These are phyloP conservation scores for Trichophyton benhamiae DNA, from an alignment of 2,329 filamentous ascomycete genomes.

Conservation along the genomic window DNA sequence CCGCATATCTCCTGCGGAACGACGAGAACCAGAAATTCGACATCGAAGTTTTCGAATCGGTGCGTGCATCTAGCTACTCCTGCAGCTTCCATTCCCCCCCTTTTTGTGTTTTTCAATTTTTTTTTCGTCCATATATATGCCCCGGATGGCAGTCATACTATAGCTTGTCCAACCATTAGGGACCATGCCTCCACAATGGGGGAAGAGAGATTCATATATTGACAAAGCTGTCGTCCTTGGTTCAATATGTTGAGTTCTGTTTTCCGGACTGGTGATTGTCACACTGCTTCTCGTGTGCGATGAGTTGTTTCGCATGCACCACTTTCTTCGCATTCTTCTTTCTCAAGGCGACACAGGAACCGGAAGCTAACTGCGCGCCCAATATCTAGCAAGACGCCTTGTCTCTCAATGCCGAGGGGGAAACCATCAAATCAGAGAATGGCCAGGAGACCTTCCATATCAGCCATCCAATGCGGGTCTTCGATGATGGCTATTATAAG, in stretches of 20 bases:
- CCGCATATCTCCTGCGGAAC: slow-evolving; percentile 33
- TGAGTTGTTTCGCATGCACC: background rate
- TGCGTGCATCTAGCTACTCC: slow-evolving; percentile 15
- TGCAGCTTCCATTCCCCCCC: background rate
- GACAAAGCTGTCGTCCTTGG: background rate
- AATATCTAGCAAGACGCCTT: slow-evolving; percentile 28
- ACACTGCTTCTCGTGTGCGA: background rate
- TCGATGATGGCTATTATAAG: slow-evolving; percentile 42
- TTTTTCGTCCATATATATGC: background rate
- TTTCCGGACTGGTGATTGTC: background rate
- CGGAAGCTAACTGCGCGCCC: background rate
- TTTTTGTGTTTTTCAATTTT: background rate
- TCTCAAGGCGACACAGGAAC: background rate
- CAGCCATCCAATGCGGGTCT: slow-evolving; percentile 42
- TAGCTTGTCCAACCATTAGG: no score
- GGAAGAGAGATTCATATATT: no score
- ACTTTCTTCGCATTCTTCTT: background rate
- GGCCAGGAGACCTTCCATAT: slow-evolving; percentile 23
- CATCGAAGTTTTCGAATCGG: slow-evolving; percentile 37
- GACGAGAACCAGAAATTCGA: slow-evolving; percentile 31
- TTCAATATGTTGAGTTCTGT: background rate
- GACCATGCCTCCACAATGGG: no score
- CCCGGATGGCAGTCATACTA: background rate
- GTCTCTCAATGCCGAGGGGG: slow-evolving; percentile 36
- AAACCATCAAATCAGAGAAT: slow-evolving; percentile 24